Base-by-base conservation (phyloP, 2,329 filamentous ascomycete species). In the Colletotrichum sublineola region DNA sequence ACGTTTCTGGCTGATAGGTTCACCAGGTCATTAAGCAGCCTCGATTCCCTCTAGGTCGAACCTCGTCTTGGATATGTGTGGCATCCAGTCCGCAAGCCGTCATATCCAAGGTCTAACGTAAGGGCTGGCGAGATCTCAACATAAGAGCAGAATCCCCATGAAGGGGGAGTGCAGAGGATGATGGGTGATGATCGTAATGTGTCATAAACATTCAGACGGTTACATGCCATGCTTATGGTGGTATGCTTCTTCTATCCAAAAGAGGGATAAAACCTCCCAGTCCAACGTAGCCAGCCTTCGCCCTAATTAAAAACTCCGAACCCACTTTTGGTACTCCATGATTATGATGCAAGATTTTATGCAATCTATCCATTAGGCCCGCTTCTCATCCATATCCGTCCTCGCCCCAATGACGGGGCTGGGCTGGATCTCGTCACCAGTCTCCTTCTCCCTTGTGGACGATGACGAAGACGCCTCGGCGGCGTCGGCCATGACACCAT, bases 391-490 rank as follows among this genome's bases (percentile, higher is more conserved):
- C 53, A 71, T 15, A 36, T 71, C 46, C 38, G 36, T 68, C 57
- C 8, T 67, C 50, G 36, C 56, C 20, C 52, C 58, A 46, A 55
- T 42, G n/a, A 46, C 40, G 29, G 64, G 68, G 50, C 36, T 67
- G n/a, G 68, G 55, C 58, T 65, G 52, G 14, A 74, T 55, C 63
- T 63, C 50, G 46, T 72, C 65, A 12, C 46, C 63, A 3, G 40
- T 33, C 46, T 69, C 63, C 71, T 72, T 75, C 50, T 73, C 64
- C 50, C 52, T 70, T 31, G 61, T 52, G 8, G 70, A 74, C 29
- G 65, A 69, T 6, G 70, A 64, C 29, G 56, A 53, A 1, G 70
- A 73, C 12, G 15, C 60, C 24, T 58, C 46, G 40, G 48, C 53
- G 2, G 52, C 65, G 29, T 53, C 42, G 24, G 55, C 18, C 55